phyloP scores from a whole-genome alignment of 2,329 filamentous ascomycete species.

The Penicillium oxalicum region DNA sequence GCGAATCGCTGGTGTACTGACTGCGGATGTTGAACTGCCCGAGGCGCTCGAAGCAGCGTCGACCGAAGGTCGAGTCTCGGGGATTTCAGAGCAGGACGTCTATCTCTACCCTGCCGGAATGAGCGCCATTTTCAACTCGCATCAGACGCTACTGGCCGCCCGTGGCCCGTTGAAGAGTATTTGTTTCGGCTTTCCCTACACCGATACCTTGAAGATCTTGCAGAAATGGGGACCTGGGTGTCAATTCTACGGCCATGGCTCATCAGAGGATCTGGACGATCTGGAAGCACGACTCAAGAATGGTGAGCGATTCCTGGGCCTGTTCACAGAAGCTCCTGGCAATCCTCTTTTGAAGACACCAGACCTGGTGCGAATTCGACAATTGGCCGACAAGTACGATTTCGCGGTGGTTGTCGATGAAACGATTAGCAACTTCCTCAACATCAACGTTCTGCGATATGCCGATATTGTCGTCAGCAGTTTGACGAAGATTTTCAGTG shows the following conservation, averaged over 20 bases:
- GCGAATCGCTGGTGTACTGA: conserved; percentile 81
- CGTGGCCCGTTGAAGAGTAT: conserved; percentile 67
- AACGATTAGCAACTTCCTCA: conserved; percentile 93
- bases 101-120: conserved; percentile 86
- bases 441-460: conserved; percentile 83
- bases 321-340: conserved; percentile 93
- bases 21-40: conserved; percentile 61
- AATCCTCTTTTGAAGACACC: conserved; percentile 86
- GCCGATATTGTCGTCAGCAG: conserved; percentile 92
- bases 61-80: conserved; percentile 36
- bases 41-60: conserved; percentile 48
- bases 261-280: conserved; percentile 71
- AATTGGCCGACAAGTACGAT: conserved; percentile 72
- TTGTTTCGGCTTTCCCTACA: conserved; percentile 94
- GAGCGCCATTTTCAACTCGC: conserved; percentile 89
- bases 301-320: conserved; percentile 71
- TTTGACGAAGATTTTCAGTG: conserved; percentile 94
- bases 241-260: conserved; percentile 78
- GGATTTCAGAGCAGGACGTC: conserved; percentile 77
- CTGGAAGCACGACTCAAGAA: conserved; percentile 63
- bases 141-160: conserved; percentile 63
- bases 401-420: conserved; percentile 93
- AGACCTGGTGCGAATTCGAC: conserved; percentile 73
- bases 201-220: conserved; percentile 90
- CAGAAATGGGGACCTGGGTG: conserved; percentile 91